Evolutionary conservation across 163 green algal genomes (phyloP), one percentile per base, ranked within the genome.

Genomic region (Trebouxiophyceae sp.): DNA sequence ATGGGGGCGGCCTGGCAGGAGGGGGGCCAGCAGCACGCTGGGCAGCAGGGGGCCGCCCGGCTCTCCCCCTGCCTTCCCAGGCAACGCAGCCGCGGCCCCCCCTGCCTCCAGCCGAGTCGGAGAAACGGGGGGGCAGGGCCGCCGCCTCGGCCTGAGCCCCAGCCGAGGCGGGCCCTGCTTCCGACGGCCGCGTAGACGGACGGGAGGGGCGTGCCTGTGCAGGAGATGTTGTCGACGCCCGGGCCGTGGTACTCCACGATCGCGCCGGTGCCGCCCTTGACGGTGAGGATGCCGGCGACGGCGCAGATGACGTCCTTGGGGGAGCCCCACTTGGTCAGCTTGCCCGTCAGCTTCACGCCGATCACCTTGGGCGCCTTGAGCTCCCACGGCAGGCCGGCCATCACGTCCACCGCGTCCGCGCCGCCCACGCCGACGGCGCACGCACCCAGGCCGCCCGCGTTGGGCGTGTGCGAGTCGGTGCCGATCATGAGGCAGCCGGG

Each of bases 221-320:
- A 95, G 6, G 83, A 93, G 54, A 97, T 90, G 71, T 82, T 81
- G 66, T 96, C 89, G 30, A 96, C 75, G 67, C 92, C 92, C 20
- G 86, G 82, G 33, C 92, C 92, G 79, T 89, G 92, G 81, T 97
- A 97, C 82, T 97, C 92, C n/a, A 97, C 87, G 54, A 97, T 97
- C 39, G 91, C 89, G 62, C 91, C 91, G 22, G 91, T 97, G 75
- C 91, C 91, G 31, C 91, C 91, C 84, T 97, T 97, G 31, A 97
- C 91, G 0, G 90, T 95, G 45, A 97, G 74, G 76, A 97, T 97
- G 77, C 91, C 91, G 6, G 91, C 91, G 56, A 96, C 86, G 85
- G 95, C 96, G 78, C 89, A 89, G 75, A 97, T 97, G 60, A 97
- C 83, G 68, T 97, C 91, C 82, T 97, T 97, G 75, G 91, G 89